Evolutionary conservation across 176 grass and related monocot genomes (phyloP), one percentile per base, ranked within the genome.

Genomic region (Triticum turgidum): DNA sequence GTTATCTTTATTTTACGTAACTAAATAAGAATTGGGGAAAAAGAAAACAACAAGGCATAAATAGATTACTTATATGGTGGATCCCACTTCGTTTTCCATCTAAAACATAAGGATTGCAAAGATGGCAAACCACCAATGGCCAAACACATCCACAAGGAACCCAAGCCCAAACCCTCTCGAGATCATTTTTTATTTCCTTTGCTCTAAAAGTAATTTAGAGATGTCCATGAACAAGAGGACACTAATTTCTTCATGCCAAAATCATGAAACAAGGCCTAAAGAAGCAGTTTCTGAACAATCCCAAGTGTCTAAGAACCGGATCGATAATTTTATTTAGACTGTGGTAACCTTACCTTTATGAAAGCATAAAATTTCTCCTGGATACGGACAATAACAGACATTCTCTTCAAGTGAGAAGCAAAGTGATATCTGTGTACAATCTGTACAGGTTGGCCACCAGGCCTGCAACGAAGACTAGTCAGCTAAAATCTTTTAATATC

Each of bases 371-470:
- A 99, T 66, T 96, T 89, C 71, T 99, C 94, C 87, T 99, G 92
- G 67, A 90, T 90, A 77, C 94, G 92, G 62, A 93, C 94, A 22
- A 96, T 83, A 86, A 99, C 97, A 88, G 89, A 93, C 97, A 99
- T 99, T 90, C 97, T 96, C 88, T 99, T 99, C 78, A 99, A 88
- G 85, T 99, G 94, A 78, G 97, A 99, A 87, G 97, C 97, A 93
- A 99, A 99, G 92, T 99, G 97, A 72, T 91, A 92, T 76, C 97
- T 94, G 44, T 99, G 92, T 82, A 96, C 84, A 84, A 99, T 99
- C 68, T 91, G 94, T 84, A 99, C 97, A 83, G 97, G 92, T 86
- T 93, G 90, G 65, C 89, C 73, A 80, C 92, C 97, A 84, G 97
- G 89, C 89, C 97, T 99, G 90, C 20, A 82, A 95, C 42, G 24